Percentiles rank a stretch among this genome's conserved stretches.
These are phyloP conservation scores for Gentiana straminea DNA, from an alignment of 257 asterid genomes.

Conservation along the genomic window DNA sequence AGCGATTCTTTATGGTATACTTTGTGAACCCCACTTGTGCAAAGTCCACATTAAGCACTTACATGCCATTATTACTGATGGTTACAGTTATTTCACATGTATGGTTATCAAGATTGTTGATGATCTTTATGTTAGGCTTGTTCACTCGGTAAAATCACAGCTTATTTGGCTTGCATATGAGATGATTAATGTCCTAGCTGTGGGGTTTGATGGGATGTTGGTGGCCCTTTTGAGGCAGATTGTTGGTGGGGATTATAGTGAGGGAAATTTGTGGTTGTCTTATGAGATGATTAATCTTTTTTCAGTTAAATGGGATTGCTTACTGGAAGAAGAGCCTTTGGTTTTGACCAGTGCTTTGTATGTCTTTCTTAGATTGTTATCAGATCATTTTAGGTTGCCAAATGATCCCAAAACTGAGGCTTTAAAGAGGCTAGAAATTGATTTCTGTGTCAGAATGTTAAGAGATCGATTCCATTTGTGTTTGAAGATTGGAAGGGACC, in stretches of 20 bases:
- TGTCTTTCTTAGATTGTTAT: slow-evolving; percentile 56
- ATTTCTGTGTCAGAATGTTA: slow-evolving; percentile 44
- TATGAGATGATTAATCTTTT: slow-evolving; percentile 49
- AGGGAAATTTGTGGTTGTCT: slow-evolving; percentile 65
- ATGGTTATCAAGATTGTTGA: slow-evolving; percentile 40
- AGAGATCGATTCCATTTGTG: slow-evolving; percentile 54
- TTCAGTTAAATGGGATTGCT: slow-evolving; percentile 37
- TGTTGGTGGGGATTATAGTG: slow-evolving; percentile 59
- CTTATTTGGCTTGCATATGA: slow-evolving; percentile 46
- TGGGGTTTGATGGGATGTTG: slow-evolving; percentile 56
- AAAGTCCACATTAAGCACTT: slow-evolving; percentile 60
- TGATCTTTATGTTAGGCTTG: slow-evolving; percentile 39
- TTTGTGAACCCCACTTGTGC: slow-evolving; percentile 39
- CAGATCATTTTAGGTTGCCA: slow-evolving; percentile 50
- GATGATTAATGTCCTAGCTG: slow-evolving; percentile 47
- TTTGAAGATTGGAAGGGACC: slow-evolving; percentile 71
- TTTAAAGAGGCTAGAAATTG: slow-evolving; percentile 51
- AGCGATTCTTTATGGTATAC: slow-evolving; percentile 56
- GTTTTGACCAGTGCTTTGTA: slow-evolving; percentile 51
- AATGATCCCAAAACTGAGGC: slow-evolving; percentile 28
- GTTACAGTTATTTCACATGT: slow-evolving; percentile 46
- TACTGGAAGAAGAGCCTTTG: slow-evolving; percentile 52
- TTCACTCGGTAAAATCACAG: slow-evolving; percentile 42
- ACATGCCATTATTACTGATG: slow-evolving; percentile 57
- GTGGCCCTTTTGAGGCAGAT: slow-evolving; percentile 64